A percentile compares a stretch with the other conserved stretches of the same genome.
Evolutionary conservation across 2,329 filamentous ascomycete genomes (phyloP).

Genomic region (Didymella keratinophila): DNA sequence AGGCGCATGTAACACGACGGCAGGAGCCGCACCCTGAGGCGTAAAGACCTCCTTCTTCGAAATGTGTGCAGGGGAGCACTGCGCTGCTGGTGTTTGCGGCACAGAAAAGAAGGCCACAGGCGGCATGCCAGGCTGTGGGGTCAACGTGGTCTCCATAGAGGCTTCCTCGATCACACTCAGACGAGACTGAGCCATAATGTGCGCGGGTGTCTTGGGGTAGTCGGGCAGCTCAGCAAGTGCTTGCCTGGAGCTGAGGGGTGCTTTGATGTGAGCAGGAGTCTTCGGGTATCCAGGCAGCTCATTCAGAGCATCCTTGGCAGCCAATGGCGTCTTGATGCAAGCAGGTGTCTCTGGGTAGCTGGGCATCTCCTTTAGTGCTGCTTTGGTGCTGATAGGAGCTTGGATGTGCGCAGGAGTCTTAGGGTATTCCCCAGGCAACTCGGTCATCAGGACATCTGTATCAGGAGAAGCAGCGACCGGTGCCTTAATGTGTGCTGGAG

Average conservation of each 20-base stretch:
- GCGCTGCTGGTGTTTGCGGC: slow-evolving; percentile 16
- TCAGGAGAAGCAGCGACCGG: slow-evolving; percentile 2
- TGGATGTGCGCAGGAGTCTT: slow-evolving; percentile 32
- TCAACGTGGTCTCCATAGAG: slow-evolving; percentile 12
- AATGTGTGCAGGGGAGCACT: slow-evolving; percentile 16
- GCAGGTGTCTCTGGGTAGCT: slow-evolving; percentile 31
- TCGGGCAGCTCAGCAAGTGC: slow-evolving; percentile 35
- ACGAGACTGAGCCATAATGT: slow-evolving; percentile 10
- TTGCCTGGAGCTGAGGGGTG: slow-evolving; percentile 29
- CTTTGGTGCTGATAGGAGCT: slow-evolving; percentile 18
- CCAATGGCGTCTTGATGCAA: slow-evolving; percentile 28
- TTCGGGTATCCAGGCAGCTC: slow-evolving; percentile 38
- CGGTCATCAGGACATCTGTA: too few species aligned
- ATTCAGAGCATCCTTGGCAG: slow-evolving; percentile 27
- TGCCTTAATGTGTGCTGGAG: slow-evolving; percentile 29
- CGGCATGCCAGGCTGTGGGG: slow-evolving; percentile 6
- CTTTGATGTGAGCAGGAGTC: slow-evolving; percentile 33
- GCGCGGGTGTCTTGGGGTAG: slow-evolving; percentile 23
- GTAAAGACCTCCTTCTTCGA: slow-evolving; percentile 19
- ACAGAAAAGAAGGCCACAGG: slow-evolving; percentile 12
- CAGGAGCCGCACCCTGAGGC: slow-evolving; percentile 5
- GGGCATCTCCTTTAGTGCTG: slow-evolving; percentile 22
- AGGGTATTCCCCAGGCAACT: slow-evolving; percentile 17
- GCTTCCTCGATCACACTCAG: slow-evolving; percentile 16
- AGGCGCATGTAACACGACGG: slow-evolving; percentile 4